Evolutionary conservation across 208 protist genomes (phyloP).

Genomic region (Acanthamoeba sp.): DNA sequence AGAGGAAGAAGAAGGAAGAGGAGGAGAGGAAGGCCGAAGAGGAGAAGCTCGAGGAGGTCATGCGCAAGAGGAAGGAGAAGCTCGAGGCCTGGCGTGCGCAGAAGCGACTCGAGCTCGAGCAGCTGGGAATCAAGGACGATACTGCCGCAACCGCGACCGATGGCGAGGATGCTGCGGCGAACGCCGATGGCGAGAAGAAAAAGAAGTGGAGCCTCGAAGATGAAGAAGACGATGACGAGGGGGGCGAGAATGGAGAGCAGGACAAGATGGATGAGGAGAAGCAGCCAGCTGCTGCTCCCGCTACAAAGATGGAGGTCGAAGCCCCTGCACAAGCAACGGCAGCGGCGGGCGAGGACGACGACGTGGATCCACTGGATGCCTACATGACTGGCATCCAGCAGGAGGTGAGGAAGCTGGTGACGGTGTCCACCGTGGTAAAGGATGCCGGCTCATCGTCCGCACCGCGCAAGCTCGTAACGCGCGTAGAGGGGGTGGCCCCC

Average conservation of each 20-base stretch:
- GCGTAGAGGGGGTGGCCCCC: not conserved
- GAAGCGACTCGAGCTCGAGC: not conserved
- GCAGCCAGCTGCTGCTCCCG: not conserved
- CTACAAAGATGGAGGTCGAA: not conserved
- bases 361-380: slow-evolving; percentile 89
- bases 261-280: slow-evolving; percentile 55
- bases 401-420: slow-evolving; percentile 77
- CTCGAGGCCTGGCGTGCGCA: slow-evolving; percentile 57
- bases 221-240: slow-evolving; percentile 73
- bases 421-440: not conserved
- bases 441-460: not conserved
- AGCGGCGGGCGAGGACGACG: slow-evolving; percentile 47
- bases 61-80: slow-evolving; percentile 50
- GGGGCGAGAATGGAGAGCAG: slow-evolving; percentile 37
- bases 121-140: not conserved
- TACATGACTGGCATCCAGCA: slow-evolving; percentile 87
- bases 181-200: not conserved
- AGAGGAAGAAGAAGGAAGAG: slow-evolving; percentile 7
- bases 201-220: slow-evolving; percentile 69
- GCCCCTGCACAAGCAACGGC: slow-evolving; percentile 5
- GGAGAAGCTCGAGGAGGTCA: slow-evolving; percentile 62
- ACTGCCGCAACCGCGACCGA: not conserved
- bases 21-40: slow-evolving; percentile 40
- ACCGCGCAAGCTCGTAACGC: not conserved
- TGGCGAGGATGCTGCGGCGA: not conserved